Conservation (phyloP, 768 basidiomycete genomes). For the Lanmaoa rubissima region DNA sequence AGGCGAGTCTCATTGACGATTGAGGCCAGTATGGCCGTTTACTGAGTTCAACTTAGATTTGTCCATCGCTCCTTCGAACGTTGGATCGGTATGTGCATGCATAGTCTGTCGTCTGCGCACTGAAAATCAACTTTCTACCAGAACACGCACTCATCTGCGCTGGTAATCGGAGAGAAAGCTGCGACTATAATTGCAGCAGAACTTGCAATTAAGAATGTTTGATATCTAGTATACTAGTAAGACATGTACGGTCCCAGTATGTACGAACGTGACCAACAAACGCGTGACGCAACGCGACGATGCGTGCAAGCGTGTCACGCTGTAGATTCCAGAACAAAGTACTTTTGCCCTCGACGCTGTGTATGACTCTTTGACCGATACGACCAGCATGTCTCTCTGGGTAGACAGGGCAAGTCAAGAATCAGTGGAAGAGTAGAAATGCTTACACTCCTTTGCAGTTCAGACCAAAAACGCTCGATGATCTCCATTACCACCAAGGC, state of each 20-base stretch:
- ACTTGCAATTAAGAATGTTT: constrained; percentile 16
- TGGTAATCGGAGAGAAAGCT: constrained; percentile 30
- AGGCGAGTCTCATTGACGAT: constrained; percentile 30
- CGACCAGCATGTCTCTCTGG: constrained; percentile 59
- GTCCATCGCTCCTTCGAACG: constrained; percentile 40
- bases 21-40: not conserved
- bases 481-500: constrained; percentile 82
- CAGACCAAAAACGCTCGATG: constrained; percentile 79
- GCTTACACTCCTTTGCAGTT: constrained; percentile 48
- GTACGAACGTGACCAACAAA: constrained; percentile 20
- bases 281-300: constrained; percentile 34
- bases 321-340: no score
- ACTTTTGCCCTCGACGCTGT: not conserved
- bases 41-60: constrained; percentile 27
- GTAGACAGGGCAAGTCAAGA: constrained; percentile 45
- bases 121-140: not conserved
- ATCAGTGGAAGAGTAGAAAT: not conserved
- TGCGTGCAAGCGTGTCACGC: constrained; percentile 2
- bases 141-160: constrained; percentile 26
- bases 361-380: not conserved
- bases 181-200: constrained; percentile 22
- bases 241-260: not conserved
- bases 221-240: not conserved
- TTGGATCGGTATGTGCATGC: constrained; percentile 29
- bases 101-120: not conserved